Evolutionary conservation across 176 grass and related monocot genomes (phyloP), one percentile per base, ranked within the genome.

Genomic region (Pharus latifolius): DNA sequence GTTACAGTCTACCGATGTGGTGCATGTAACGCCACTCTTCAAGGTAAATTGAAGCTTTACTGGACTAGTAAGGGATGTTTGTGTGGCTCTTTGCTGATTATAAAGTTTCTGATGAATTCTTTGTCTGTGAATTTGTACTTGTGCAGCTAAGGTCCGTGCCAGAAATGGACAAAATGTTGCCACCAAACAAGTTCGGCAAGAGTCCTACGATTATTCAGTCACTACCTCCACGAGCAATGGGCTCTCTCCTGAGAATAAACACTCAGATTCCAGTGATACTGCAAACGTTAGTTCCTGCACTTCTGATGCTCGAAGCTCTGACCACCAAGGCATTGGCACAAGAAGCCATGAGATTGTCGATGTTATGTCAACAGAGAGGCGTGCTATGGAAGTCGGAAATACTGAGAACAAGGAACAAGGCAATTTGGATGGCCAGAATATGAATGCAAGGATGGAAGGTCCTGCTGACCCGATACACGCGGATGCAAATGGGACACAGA

Each of bases 1-100:
- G 75, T 77, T 76, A 48, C 82, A 0, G 76, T 94, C 34, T 99
- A 99, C 74, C 49, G 14, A 31, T 99, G 95, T 10, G 90, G 95
- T 3, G 84, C 72, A 72, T 99, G 95, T 34, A 20, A 38, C 61
- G 75, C 81, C 54, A 84, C 49, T 63, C 90, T 99, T 63, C 75
- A 76, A 91, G 84, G 95, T 99, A 92, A 72, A 47, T 60, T 80
- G 17, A 47, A 7, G 68, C 41, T 67, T 59, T 5, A 54, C 16
- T 37, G 38, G 24, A 11, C 24, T 2, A 40, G 7, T 17, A 41
- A 35, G 6, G 34, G 19, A 11, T 33, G 20, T 59, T 57, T 41
- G 4, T 48, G 9, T 9, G n/a, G n/a, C n/a, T n/a, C 17, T 35
- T 69, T 79, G 59, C 34, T 37, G 24, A 45, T 61, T 29, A n/a